Percentiles rank a stretch among this genome's conserved stretches.
Evolutionary conservation across 1,139 yeast species (phyloP).

Genomic region (Sugiyamaella novakii): DNA sequence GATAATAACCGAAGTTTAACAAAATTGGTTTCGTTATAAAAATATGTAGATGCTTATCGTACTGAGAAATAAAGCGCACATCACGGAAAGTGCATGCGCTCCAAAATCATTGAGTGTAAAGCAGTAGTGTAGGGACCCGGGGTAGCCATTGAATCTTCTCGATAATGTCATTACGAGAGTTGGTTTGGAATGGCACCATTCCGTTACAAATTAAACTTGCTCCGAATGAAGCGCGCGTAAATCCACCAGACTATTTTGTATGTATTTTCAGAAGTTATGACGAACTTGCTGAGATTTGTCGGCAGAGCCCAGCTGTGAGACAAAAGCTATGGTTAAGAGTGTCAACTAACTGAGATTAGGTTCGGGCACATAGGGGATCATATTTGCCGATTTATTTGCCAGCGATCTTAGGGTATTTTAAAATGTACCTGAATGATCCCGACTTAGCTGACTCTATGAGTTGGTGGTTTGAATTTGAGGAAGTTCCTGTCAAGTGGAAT

Average conservation of each 20-base stretch:
- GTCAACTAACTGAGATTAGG: slow-evolving; percentile 25
- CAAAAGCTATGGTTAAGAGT: too few species aligned
- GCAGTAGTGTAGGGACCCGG: too few species aligned
- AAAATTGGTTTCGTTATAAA: too few species aligned
- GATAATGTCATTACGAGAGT: slow-evolving; percentile 38
- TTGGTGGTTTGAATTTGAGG: slow-evolving; percentile 73
- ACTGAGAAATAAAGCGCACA: too few species aligned
- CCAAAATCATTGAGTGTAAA: too few species aligned
- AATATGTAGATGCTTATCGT: too few species aligned
- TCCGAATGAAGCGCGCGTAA: slow-evolving; percentile 37
- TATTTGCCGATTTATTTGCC: slow-evolving; percentile 59
- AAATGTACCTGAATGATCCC: slow-evolving; percentile 44
- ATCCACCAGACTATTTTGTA: slow-evolving; percentile 31
- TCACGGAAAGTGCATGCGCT: too few species aligned
- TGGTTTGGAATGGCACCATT: slow-evolving; percentile 59
- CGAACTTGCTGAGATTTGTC: too few species aligned
- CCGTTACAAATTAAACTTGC: slow-evolving; percentile 48
- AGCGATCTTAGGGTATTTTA: slow-evolving; percentile 50
- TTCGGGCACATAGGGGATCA: slow-evolving; percentile 49
- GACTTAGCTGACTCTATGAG: slow-evolving; percentile 40
- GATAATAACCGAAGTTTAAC: too few species aligned
- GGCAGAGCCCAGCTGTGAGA: too few species aligned
- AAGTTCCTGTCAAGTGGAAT: slow-evolving; percentile 72
- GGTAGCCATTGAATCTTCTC: too few species aligned
- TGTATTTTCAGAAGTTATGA: not conserved